phyloP scores from a whole-genome alignment of 164 flowering plant genomes.

The Hamamelis virginiana region DNA sequence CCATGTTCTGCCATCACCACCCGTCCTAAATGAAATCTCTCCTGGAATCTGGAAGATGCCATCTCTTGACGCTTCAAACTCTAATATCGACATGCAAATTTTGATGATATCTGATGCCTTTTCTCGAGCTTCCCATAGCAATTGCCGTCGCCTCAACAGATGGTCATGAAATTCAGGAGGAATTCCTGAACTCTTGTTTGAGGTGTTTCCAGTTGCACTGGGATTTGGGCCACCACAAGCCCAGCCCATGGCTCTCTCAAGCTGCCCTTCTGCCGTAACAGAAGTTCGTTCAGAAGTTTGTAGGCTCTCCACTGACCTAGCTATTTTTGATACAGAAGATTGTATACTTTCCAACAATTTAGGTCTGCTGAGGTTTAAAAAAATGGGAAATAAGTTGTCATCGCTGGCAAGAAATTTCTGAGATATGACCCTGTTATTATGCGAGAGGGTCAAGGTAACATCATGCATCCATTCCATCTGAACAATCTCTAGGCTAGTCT shows the following conservation, averaged over 20 bases:
- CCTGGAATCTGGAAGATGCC: conserved; percentile 52
- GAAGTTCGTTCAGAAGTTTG: conserved; percentile 78
- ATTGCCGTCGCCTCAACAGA: conserved; percentile 57
- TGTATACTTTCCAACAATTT: conserved; percentile 67
- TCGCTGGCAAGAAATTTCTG: conserved; percentile 47
- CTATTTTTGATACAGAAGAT: conserved; percentile 60
- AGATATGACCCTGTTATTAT: conserved; percentile 41
- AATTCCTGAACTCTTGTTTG: conserved; percentile 67
- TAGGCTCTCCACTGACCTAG: conserved; percentile 65
- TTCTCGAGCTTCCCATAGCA: conserved; percentile 70
- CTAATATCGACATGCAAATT: conserved; percentile 70
- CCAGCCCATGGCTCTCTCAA: conserved; percentile 99
- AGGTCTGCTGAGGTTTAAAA: conserved; percentile 60
- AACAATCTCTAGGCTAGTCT: conserved; percentile 71
- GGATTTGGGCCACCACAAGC: conserved; percentile 89
- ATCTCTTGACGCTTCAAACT: conserved; percentile 98
- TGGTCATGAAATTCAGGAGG: conserved; percentile 92
- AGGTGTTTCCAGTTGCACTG: conserved; percentile 44
- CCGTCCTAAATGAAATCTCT: conserved; percentile 38
- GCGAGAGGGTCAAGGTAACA: conserved; percentile 36
- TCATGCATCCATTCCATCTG: conserved; percentile 91
- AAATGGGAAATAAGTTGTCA: conserved; percentile 47
- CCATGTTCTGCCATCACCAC: conserved; percentile 74
- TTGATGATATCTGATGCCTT: conserved; percentile 69
- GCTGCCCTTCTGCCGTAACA: conserved; percentile 84